A percentile compares a stretch with the other conserved stretches of the same genome.
Evolutionary conservation across 306 rosid genomes (phyloP).

Genomic region (Cucurbita pepo): DNA sequence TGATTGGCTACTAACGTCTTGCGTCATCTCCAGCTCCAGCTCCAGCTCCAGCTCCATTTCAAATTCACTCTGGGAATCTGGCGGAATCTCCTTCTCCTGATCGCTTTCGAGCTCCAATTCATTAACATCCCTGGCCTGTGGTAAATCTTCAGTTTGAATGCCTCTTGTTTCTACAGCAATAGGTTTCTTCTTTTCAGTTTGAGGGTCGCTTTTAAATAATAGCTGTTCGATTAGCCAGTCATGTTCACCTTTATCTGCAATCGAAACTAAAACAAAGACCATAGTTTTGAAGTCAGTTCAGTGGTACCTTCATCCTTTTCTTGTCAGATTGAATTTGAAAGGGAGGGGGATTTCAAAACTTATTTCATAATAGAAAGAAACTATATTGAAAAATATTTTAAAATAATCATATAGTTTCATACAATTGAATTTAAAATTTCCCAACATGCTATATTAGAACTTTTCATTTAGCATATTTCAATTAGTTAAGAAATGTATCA

Average conservation of each 20-base stretch:
- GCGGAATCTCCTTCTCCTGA: constrained; percentile 12
- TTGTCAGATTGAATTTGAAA: background rate
- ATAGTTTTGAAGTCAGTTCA: background rate
- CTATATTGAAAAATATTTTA: background rate
- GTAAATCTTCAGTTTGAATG: constrained; percentile 3
- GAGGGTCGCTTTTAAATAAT: constrained; percentile 12
- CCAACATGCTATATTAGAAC: no score
- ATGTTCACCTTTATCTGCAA: constrained; percentile 53
- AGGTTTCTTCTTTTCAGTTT: background rate
- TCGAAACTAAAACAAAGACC: background rate
- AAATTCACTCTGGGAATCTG: constrained; percentile 13
- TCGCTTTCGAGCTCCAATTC: constrained; percentile 3
- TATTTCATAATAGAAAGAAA: background rate
- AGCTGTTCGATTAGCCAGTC: constrained; percentile 39
- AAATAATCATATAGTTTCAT: background rate
- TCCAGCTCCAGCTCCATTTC: constrained; percentile 13
- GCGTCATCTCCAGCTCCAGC: constrained; percentile 8
- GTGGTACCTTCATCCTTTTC: background rate
- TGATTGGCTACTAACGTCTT: constrained; percentile 17
- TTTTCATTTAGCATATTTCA: no score
- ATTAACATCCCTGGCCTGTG: background rate
- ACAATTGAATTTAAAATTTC: background rate
- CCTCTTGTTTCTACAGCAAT: constrained; percentile 9
- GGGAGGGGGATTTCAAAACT: background rate
- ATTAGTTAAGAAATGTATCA: no score